Evolutionary conservation across 106 monocot species (phyloP), one percentile per base, ranked within the genome.

Genomic region (Posidonia australis): DNA sequence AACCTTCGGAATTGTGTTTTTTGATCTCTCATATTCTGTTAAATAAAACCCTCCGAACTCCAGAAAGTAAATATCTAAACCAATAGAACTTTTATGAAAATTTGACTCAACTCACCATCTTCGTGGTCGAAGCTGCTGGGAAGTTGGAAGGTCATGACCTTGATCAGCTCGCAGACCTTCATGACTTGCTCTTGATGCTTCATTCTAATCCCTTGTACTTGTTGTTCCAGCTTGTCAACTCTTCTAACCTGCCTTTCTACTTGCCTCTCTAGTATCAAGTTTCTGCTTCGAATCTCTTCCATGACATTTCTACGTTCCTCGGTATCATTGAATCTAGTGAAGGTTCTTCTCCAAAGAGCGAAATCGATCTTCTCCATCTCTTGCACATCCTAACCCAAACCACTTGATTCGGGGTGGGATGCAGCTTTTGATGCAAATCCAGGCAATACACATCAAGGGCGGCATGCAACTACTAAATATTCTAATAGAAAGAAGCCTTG

Each of bases 351-450:
- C 52, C 52, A 52, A 13, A 52, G 52, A 52, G 52, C n/a, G 52
- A 52, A 52, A 52, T 52, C 52, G 22, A 52, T 52, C 52, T 52
- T 52, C 52, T 52, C 52, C 52, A 52, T 52, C 18, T 48, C 13
- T 48, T 48, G 0, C 48, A 18, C n/a, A 48, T 4, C 13, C n/a
- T 14, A 47, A 47, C 18, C n/a, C n/a, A 48, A 48, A 48, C n/a
- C 13, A 46, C 13, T 48, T 16, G 47, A 12, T 16, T 48, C 47
- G 0, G 47, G 17, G 13, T 48, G 48, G n/a, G n/a, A n/a, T n/a
- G n/a, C n/a, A n/a, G n/a, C n/a, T 48, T 48, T 48, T 18, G 18
- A 48, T 48, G 48, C 48, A 48, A 48, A 48, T 10, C 48, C 48
- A 48, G 48, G 48, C 13, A 7, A 48, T 48, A n/a, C 6, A 48